A percentile compares a stretch with the other conserved stretches of the same genome.
Evolutionary conservation across 2,329 filamentous ascomycete species (phyloP).

Genomic region (Eutypella sp.): DNA sequence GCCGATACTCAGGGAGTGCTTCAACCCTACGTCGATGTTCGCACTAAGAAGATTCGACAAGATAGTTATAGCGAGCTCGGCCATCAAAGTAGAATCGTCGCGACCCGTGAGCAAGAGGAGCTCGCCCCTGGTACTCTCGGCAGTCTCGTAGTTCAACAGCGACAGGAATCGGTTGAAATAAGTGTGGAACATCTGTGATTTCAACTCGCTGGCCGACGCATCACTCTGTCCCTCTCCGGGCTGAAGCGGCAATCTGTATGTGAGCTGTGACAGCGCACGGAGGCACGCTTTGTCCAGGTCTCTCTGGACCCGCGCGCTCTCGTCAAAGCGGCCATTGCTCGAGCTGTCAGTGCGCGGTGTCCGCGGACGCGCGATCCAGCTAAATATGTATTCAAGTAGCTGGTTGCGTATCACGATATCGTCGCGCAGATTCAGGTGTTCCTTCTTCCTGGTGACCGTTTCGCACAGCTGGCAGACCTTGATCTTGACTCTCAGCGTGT

Average conservation of each 20-base stretch:
- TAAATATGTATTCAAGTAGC: constrained; percentile 61
- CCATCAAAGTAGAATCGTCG: constrained; percentile 51
- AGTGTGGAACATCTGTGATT: constrained; percentile 66
- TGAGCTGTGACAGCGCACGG: constrained; percentile 59
- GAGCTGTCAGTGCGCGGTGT: constrained; percentile 43
- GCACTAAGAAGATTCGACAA: constrained; percentile 65
- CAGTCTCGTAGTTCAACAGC: constrained; percentile 54
- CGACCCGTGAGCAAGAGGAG: constrained; percentile 33
- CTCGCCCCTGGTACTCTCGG: constrained; percentile 40
- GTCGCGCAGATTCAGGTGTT: constrained; percentile 63
- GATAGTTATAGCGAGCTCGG: constrained; percentile 62
- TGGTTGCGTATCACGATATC: constrained; percentile 66
- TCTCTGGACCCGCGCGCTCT: constrained; percentile 52
- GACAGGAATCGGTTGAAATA: constrained; percentile 68
- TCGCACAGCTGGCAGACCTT: constrained; percentile 65
- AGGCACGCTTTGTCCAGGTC: constrained; percentile 64
- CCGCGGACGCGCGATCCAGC: constrained; percentile 61
- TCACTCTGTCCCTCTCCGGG: constrained; percentile 61
- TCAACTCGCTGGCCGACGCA: constrained; percentile 61
- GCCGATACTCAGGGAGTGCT: constrained; percentile 64
- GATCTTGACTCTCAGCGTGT: constrained; percentile 60
- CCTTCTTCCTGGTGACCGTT: constrained; percentile 59
- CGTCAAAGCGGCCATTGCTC: constrained; percentile 47
- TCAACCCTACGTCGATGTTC: constrained; percentile 66
- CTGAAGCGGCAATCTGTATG: constrained; percentile 61